A percentile compares a stretch with the other conserved stretches of the same genome.
Evolutionary conservation across 1,284 basidiomycete genomes (phyloP).

Genomic region (Tylopilus sp.): DNA sequence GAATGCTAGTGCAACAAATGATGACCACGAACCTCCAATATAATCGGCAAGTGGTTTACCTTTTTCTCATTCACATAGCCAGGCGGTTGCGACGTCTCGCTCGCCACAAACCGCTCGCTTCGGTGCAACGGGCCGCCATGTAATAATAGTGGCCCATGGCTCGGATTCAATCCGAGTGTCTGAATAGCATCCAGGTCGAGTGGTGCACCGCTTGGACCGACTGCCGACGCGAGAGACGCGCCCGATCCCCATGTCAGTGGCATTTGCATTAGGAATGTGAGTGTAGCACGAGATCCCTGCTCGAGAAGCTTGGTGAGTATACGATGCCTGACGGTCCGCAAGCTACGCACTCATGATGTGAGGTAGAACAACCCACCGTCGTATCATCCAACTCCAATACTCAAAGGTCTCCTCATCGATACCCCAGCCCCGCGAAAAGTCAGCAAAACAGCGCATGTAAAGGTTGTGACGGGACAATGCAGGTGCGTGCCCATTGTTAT

Average conservation of each 20-base stretch:
- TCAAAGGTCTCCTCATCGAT: constrained; percentile 98
- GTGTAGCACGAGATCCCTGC: constrained; percentile 75
- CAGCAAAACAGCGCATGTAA: constrained; percentile 37
- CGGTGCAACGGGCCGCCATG: constrained; percentile 86
- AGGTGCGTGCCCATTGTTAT: constrained; percentile 84
- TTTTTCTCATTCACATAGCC: no score
- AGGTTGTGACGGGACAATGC: constrained; percentile 77
- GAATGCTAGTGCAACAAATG: constrained; percentile 87
- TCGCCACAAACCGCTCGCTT: constrained; percentile 73
- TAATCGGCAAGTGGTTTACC: no score
- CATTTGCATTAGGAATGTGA: constrained; percentile 71
- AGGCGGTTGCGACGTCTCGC: no score
- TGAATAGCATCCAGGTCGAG: no score
- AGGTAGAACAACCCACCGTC: constrained; percentile 72
- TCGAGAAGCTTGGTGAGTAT: constrained; percentile 91
- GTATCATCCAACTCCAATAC: constrained; percentile 96
- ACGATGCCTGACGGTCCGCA: constrained; percentile 70
- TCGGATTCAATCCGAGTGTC: no score
- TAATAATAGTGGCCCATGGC: constrained; percentile 61
- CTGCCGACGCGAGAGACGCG: constrained; percentile 26
- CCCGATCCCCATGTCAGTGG: constrained; percentile 43
- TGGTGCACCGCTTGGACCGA: constrained; percentile 9
- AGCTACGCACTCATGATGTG: background rate
- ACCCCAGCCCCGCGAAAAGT: constrained; percentile 93
- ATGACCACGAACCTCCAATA: no score